Conservation (phyloP, 306 rosid genomes). For the Calophaca sinica region DNA sequence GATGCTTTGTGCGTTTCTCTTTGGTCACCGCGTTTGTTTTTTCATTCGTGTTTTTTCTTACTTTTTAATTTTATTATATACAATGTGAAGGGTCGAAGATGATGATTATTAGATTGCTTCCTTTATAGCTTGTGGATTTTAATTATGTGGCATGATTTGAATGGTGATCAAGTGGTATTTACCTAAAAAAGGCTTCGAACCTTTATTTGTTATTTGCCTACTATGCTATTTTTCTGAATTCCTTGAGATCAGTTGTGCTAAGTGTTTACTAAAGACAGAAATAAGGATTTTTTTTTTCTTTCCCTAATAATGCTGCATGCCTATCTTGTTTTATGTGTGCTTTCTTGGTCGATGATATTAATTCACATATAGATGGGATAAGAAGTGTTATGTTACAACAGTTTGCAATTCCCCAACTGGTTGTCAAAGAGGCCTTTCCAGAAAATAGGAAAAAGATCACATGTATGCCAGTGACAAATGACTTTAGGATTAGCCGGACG, state of each 20-base stretch:
- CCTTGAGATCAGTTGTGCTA: neutral
- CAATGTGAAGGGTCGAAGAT: neutral
- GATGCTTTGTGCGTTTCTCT: slow-evolving; percentile 19
- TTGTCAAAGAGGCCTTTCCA: slow-evolving; percentile 11
- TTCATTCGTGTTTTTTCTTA: neutral
- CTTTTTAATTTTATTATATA: neutral
- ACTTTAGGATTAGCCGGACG: neutral
- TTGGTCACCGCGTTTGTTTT: slow-evolving; percentile 6
- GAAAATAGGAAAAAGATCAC: slow-evolving; percentile 8
- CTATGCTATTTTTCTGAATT: neutral
- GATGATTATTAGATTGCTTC: neutral
- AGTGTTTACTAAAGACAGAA: slow-evolving; percentile 19
- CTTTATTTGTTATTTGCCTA: neutral
- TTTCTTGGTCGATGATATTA: neutral
- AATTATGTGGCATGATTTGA: neutral
- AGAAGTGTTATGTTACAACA: neutral
- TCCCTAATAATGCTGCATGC: neutral
- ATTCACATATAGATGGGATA: neutral
- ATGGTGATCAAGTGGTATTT: neutral
- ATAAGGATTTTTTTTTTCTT: neutral
- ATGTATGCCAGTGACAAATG: neutral
- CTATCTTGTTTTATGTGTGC: slow-evolving; percentile 4
- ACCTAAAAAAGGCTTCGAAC: neutral
- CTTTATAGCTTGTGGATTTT: slow-evolving; percentile 22
- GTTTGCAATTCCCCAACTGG: neutral